These are phyloP conservation scores for Themeda triandra DNA, from an alignment of 176 grass and related monocot genomes.

Conservation along the genomic window DNA sequence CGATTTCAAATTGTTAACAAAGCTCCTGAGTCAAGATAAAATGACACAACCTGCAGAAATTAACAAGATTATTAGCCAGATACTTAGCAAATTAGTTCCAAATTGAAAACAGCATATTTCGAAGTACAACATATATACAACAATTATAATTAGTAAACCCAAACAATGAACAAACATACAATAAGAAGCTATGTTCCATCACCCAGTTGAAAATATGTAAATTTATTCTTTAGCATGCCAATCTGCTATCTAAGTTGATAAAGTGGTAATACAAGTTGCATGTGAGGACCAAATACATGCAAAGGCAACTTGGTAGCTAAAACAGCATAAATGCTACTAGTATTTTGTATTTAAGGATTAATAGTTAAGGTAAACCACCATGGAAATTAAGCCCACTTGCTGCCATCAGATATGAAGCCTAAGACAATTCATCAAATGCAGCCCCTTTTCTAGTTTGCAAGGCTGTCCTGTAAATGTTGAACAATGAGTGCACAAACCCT, in stretches of 20 bases:
- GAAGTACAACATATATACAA: neutral
- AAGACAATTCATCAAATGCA: no score
- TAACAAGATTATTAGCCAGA: neutral
- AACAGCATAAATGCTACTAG: neutral
- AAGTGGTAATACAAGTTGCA: neutral
- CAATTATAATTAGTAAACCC: neutral
- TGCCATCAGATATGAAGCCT: no score
- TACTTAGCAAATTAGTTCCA: neutral
- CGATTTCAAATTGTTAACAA: neutral
- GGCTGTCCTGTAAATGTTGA: neutral
- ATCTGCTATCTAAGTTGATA: neutral
- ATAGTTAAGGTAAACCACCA: neutral
- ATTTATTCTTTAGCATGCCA: neutral
- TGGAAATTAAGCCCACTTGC: no score
- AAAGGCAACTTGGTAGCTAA: neutral
- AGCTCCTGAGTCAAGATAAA: neutral
- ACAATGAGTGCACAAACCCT: neutral
- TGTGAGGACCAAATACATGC: neutral
- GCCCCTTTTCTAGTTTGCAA: neutral
- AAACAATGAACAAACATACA: neutral
- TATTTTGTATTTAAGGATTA: neutral
- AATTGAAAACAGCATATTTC: neutral
- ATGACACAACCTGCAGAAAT: slow-evolving; percentile 32
- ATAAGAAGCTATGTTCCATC: neutral
- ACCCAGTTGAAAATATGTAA: neutral